These are phyloP conservation scores for Scheffersomyces insectosa DNA, from an alignment of 1,139 yeast species.

Conservation along the genomic window DNA sequence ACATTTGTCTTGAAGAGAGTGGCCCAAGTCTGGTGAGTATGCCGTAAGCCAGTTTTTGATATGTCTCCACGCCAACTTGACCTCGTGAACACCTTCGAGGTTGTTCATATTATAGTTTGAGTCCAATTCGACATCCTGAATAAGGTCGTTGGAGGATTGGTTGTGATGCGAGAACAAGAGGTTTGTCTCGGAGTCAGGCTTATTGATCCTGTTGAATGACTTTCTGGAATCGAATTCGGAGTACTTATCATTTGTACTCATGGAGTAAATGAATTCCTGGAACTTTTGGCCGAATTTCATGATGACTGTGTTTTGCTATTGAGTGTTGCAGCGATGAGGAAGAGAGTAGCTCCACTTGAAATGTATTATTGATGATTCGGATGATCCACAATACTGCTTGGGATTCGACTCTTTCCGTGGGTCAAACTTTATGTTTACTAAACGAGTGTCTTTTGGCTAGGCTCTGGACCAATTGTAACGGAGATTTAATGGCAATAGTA, in stretches of 20 bases:
- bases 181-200: constrained; percentile 40
- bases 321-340: no score
- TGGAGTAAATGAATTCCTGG: constrained; percentile 62
- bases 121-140: constrained; percentile 8
- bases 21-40: constrained; percentile 55
- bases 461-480: no score
- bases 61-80: constrained; percentile 68
- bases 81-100: constrained; percentile 61
- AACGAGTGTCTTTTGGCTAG: no score
- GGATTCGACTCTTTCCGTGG: no score
- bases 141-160: constrained; percentile 22
- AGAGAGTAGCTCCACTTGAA: no score
- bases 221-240: constrained; percentile 62
- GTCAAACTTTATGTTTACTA: no score
- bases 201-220: constrained; percentile 46
- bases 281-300: constrained; percentile 36
- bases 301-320: not conserved
- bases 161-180: constrained; percentile 33
- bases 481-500: no score
- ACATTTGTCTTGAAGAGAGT: constrained; percentile 62
- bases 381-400: no score
- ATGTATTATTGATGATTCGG: no score
- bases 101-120: constrained; percentile 8
- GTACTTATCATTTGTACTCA: constrained; percentile 67
- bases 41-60: constrained; percentile 61